Evolutionary conservation across 2,329 filamentous ascomycete genomes (phyloP).

Genomic region (Stachybotrys chlorohalonatus): DNA sequence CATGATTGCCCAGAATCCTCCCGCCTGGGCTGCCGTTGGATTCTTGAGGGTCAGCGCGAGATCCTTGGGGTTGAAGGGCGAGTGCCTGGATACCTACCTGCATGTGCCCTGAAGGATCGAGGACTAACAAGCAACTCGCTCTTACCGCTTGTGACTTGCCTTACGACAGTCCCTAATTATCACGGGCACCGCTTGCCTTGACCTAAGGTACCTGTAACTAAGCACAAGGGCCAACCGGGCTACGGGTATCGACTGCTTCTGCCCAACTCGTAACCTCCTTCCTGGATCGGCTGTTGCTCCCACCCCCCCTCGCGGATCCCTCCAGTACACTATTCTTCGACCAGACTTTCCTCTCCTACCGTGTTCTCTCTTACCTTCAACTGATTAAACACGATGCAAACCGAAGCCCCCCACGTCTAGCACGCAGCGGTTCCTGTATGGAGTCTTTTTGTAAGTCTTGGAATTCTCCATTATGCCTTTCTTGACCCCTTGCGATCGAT

Average conservation of each 20-base stretch:
- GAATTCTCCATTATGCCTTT: not conserved
- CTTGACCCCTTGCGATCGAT: not conserved
- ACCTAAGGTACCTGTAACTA: too few relatives aligned
- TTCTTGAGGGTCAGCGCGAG: not conserved
- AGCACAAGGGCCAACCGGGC: too few relatives aligned
- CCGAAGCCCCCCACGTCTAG: not conserved
- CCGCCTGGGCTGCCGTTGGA: not conserved
- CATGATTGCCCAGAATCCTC: not conserved
- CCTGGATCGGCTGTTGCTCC: not conserved
- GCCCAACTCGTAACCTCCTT: not conserved
- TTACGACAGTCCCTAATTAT: too few relatives aligned
- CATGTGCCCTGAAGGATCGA: too few relatives aligned
- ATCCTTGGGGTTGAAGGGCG: too few relatives aligned
- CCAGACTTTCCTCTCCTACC: not conserved
- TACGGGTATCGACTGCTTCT: not conserved
- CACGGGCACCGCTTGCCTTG: too few relatives aligned
- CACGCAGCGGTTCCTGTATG: not conserved
- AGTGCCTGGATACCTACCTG: too few relatives aligned
- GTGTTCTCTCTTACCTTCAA: not conserved
- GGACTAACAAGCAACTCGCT: too few relatives aligned
- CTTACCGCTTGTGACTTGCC: too few relatives aligned
- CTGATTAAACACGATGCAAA: too few relatives aligned
- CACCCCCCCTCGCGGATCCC: too few relatives aligned
- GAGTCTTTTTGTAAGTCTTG: conserved; percentile 1
- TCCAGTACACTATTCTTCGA: not conserved